Percentiles rank a stretch among this genome's conserved stretches.
Conservation (phyloP, 73 alveolate genomes). For the Symbiodinium pilosum region DNA sequence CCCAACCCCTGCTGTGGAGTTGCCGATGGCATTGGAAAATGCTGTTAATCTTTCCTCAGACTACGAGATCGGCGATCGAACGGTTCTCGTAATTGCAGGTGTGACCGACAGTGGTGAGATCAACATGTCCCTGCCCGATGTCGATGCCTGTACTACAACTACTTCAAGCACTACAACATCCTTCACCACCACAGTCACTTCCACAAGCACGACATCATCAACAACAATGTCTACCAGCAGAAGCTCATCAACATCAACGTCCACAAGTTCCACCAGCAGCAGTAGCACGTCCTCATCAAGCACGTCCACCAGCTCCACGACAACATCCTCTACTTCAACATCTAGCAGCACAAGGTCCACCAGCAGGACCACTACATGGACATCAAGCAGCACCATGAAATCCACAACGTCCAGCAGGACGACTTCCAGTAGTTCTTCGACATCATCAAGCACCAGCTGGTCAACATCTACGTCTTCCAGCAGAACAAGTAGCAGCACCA, state of each 20-base stretch:
- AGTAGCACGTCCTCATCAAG: not conserved
- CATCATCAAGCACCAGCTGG: not conserved
- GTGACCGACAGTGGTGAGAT: not conserved
- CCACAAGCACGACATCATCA: not conserved
- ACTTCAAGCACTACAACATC: not conserved
- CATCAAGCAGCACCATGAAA: not conserved
- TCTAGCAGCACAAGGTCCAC: not conserved
- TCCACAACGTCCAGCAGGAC: not conserved
- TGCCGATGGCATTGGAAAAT: not conserved
- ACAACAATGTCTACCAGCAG: not conserved
- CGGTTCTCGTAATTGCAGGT: not conserved
- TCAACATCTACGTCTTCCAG: not conserved
- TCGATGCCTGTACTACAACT: conserved; percentile 3
- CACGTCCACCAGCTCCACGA: not conserved
- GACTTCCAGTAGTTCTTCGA: not conserved
- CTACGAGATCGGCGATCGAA: not conserved
- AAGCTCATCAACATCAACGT: not conserved
- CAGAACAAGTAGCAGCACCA: not conserved
- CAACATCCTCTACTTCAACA: not conserved
- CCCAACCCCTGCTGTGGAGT: conserved; percentile 1
- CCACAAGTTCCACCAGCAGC: not conserved
- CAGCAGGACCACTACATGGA: not conserved
- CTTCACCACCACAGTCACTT: not conserved
- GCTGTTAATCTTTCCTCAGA: not conserved
- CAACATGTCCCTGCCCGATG: not conserved